Percentiles rank a stretch among this genome's conserved stretches.
Conservation (phyloP, 805 yeast species). For the Sporopachydermia lactativora region DNA sequence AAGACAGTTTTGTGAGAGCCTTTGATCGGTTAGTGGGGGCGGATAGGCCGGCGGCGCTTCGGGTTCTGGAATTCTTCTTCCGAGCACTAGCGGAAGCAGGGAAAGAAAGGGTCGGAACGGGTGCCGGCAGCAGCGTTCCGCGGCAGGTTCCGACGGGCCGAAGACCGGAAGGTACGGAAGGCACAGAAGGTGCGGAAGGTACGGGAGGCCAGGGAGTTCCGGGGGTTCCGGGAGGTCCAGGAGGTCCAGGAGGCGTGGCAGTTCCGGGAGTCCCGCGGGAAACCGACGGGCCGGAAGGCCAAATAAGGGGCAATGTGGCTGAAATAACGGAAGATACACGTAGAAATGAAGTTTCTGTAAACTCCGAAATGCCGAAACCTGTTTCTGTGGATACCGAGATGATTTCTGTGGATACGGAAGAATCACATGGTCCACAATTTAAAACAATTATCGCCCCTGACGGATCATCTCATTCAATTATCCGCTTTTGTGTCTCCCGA, state of each 20-base stretch:
- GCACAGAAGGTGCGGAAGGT: no score
- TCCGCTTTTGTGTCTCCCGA: conserved; percentile 28
- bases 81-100: not conserved
- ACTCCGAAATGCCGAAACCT: no score
- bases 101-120: not conserved
- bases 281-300: no score
- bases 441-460: conserved; percentile 15
- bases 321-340: no score
- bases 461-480: conserved; percentile 12
- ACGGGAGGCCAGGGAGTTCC: no score
- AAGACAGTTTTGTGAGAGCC: conserved; percentile 37
- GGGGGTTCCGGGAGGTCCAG: no score
- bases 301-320: no score
- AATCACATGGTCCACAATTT: conserved; percentile 7
- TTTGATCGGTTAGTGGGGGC: conserved; percentile 16
- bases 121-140: not conserved
- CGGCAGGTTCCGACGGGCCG: not conserved
- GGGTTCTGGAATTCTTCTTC: not conserved
- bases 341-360: no score
- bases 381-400: no score
- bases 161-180: no score
- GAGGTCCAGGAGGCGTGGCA: no score
- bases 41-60: not conserved
- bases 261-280: no score
- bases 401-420: not conserved